Conservation (phyloP, 1,284 basidiomycete genomes). For the Schizophyllum amplum region DNA sequence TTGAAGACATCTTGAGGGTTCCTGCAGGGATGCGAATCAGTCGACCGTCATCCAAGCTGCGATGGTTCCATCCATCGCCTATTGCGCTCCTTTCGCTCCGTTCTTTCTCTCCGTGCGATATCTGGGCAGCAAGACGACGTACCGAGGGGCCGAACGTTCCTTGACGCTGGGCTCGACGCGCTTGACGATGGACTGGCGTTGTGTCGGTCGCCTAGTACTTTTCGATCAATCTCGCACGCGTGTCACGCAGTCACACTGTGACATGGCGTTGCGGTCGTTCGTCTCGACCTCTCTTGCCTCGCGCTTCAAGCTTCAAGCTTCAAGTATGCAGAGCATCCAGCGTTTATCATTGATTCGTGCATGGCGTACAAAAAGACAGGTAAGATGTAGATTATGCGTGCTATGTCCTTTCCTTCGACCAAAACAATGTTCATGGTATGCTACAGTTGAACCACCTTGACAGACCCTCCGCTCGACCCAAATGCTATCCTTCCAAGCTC, state of each 20-base stretch:
- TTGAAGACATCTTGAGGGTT: not conserved
- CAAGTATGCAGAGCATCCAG: too few species aligned
- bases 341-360: too few species aligned
- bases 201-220: not conserved
- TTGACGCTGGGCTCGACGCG: not conserved
- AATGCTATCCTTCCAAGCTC: conserved; percentile 40
- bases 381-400: too few species aligned
- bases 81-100: not conserved
- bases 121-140: not conserved
- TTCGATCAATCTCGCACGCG: not conserved
- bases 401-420: not conserved
- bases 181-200: not conserved
- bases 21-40: not conserved
- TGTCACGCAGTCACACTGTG: not conserved
- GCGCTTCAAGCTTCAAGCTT: too few species aligned
- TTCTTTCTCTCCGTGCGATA: not conserved
- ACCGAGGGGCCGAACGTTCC: not conserved
- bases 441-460: conserved; percentile 36
- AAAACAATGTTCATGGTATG: not conserved
- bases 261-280: too few species aligned
- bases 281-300: too few species aligned
- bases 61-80: not conserved
- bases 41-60: not conserved
- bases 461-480: conserved; percentile 38
- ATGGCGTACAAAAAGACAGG: too few species aligned